Base-by-base conservation (phyloP, 2,329 filamentous ascomycete species). In the Fusarium agapanthi region DNA sequence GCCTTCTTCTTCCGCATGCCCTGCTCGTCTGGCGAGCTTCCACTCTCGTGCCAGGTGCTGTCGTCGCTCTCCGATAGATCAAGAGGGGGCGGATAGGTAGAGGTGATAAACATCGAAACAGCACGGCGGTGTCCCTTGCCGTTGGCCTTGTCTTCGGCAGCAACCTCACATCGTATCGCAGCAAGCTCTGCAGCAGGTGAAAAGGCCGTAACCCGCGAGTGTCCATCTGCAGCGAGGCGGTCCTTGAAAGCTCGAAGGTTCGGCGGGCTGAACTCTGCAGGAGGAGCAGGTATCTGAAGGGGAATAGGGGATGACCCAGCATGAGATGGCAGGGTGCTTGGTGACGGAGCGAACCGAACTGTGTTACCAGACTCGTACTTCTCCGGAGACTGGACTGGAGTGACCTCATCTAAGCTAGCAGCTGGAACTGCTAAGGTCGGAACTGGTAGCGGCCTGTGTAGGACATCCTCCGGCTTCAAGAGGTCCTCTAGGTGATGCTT, bases 81-180 rank as follows among this genome's bases (percentile, higher is more conserved):
- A 22, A 66, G 32, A 7, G 35, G 22, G 4, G 43, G 22, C 4
- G 56, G 43, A 14, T 57, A 44, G 22, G 32, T 30, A 3, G 47
- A 45, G 5, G 35, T 34, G 28, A 68, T 40, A 40, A 73, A 69
- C 48, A 55, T 56, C 1, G 66, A 62, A 18, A 55, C 24, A 2
- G 56, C 50, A 38, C 72, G 72, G 15, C 51, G 72, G 18, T 61
- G 57, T 24, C 61, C 40, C 22, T 69, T 69, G 22, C 40, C 45
- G 2, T 34, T 47, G 14, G 44, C 32, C 40, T 63, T 50, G 22
- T 58, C 40, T 26, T 73, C 51, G 20, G 54, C 24, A 4, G 72
- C 55, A 22, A 22, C 43, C 40, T 65, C 60, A 28, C 65, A 72
- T 22, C 72, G 43, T 8, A 59, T 43, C 22, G 56, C 67, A n/a